Base-by-base conservation (phyloP, 176 grass and related monocot genomes). In the Oryza officinalis region DNA sequence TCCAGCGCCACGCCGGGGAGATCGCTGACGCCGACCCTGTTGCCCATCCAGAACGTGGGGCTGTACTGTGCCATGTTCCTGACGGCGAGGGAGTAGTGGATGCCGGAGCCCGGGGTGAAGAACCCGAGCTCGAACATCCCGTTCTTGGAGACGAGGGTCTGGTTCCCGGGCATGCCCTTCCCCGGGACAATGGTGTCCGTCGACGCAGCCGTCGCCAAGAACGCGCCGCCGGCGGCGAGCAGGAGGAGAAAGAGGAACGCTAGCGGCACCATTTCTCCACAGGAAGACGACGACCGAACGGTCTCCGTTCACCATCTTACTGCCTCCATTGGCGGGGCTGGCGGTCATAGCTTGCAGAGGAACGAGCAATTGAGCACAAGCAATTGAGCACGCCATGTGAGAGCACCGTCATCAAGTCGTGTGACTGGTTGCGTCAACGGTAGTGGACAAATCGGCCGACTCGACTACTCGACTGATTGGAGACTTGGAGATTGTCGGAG, bases 71-170 rank as follows among this genome's bases (percentile, higher is more conserved):
- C 22, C 52, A 73, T 63, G 35, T 82, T 82, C 67, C 13, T 64
- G 26, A 82, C 52, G 18, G 69, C 69, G 2, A 82, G 52, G 69
- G 43, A 82, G 80, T 71, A 60, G 47, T 81, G 23, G 47, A 81
- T 76, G 22, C 27, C 63, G 0, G 20, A 27, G 45, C 79, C 79
- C 12, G 66, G 65, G 45, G 45, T 10, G 8, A 70, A 70, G 65
- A 35, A 81, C 20, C 79, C 79, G 27, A 81, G 79, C 79, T 70
- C 79, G 64, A 80, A 80, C 6, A 7, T 44, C 43, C 78, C 78
- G 65, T 11, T 81, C 67, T 81, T 54, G 68, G 80, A 74, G 38
- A 65, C 67, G 23, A 83, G 69, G 67, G 80, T 82, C 67, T 82
- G 32, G 67, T 81, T 71, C n/a, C 80, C 66, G 45, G 78, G 35